Percentiles rank a stretch among this genome's conserved stretches.
These are phyloP conservation scores for Phytopythium sindhum DNA, from an alignment of 352 stramenopile genomes.

Conservation along the genomic window DNA sequence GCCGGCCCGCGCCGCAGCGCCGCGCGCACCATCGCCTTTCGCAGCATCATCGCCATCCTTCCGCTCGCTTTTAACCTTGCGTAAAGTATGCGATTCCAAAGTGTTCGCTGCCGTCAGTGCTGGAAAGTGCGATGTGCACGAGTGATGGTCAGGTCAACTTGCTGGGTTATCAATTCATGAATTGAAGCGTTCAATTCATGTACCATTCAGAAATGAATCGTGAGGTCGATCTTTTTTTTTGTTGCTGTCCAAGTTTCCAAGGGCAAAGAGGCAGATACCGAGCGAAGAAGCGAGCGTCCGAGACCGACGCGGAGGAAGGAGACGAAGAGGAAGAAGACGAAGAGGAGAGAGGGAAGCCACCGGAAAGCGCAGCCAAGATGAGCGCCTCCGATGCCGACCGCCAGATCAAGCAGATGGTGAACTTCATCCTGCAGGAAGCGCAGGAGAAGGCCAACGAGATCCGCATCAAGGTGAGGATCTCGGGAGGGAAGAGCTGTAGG, in stretches of 20 bases:
- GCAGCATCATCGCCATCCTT: background rate
- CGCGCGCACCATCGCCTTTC: background rate
- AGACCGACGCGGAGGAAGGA: background rate
- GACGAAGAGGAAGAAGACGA: background rate
- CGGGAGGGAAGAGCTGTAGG: background rate
- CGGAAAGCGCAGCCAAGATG: constrained; percentile 40
- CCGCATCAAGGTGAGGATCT: constrained; percentile 88
- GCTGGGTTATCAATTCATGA: background rate
- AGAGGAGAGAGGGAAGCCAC: background rate
- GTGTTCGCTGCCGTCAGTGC: background rate
- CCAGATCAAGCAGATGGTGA: constrained; percentile 96
- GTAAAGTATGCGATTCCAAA: background rate
- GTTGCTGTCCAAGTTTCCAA: no score
- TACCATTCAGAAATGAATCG: background rate
- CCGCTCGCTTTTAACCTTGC: background rate
- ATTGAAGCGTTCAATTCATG: background rate
- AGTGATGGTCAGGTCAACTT: no score
- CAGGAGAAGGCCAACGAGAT: constrained; percentile 99
- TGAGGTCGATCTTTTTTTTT: background rate
- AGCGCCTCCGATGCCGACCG: constrained; percentile 82
- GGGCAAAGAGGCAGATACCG: no score
- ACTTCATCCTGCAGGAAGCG: constrained; percentile 99
- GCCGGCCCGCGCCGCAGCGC: background rate
- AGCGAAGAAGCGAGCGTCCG: background rate
- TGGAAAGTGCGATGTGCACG: no score